Evolutionary conservation across 2,329 filamentous ascomycete genomes (phyloP).

Genomic region (Ploettnerulaceae sp.): DNA sequence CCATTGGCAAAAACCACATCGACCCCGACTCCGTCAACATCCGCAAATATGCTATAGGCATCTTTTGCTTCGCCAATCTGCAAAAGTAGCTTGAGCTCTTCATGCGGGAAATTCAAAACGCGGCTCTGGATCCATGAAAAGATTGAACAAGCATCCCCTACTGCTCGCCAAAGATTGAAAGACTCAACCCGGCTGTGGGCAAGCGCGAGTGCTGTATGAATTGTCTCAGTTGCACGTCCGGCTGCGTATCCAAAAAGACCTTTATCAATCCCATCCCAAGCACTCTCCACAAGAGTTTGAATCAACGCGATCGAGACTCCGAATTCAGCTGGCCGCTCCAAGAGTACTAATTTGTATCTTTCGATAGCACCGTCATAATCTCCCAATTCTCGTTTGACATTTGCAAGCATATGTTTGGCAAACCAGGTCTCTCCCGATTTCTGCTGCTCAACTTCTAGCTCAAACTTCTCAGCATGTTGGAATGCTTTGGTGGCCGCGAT

Average conservation of each 20-base stretch:
- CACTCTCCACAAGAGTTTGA: conserved; percentile 81
- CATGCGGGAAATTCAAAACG: conserved; percentile 55
- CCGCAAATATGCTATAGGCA: conserved; percentile 56
- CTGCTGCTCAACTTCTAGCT: conserved; percentile 51
- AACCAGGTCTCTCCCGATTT: conserved; percentile 78
- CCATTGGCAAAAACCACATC: conserved; percentile 35
- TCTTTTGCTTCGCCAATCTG: conserved; percentile 45
- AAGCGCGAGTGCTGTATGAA: conserved; percentile 62
- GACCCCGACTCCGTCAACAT: conserved; percentile 61
- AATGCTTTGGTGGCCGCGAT: conserved; percentile 93
- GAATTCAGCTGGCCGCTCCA: conserved; percentile 65
- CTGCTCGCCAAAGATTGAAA: conserved; percentile 93
- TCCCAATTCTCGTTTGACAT: conserved; percentile 89
- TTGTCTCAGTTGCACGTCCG: conserved; percentile 62
- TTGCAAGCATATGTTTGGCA: conserved; percentile 92
- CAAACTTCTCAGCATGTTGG: conserved; percentile 73
- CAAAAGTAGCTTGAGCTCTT: conserved; percentile 55
- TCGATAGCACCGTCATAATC: conserved; percentile 78
- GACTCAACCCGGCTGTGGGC: conserved; percentile 58
- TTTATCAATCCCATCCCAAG: conserved; percentile 70
- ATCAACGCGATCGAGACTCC: conserved; percentile 84
- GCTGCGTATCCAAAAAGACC: conserved; percentile 83
- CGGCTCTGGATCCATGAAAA: conserved; percentile 75
- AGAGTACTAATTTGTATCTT: conserved; percentile 70
- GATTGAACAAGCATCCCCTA: conserved; percentile 82